Conservation (phyloP, 192 early-diverging fungal genomes). For the Backusella westeae region DNA sequence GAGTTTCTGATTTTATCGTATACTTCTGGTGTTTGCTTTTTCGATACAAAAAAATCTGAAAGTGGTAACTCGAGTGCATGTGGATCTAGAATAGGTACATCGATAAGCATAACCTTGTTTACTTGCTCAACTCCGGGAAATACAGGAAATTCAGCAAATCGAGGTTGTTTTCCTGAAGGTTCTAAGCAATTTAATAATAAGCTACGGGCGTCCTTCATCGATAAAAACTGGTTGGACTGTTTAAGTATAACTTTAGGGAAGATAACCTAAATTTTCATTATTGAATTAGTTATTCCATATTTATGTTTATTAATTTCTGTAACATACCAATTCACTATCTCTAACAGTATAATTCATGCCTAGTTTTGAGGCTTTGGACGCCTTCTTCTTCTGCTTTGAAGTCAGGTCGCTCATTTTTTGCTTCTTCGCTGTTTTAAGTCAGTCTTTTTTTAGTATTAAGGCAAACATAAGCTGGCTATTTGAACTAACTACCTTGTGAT, state of each 20-base stretch:
- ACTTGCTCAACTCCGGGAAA: background rate
- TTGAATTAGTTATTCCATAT: background rate
- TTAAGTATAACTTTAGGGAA: conserved; percentile 5
- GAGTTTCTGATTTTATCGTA: background rate
- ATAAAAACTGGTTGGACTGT: background rate
- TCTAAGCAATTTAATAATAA: background rate
- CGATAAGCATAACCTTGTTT: conserved; percentile 1
- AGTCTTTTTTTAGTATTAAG: background rate
- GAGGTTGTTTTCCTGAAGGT: conserved; percentile 2
- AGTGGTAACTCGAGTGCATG: background rate
- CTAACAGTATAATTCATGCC: background rate
- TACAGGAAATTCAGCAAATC: background rate
- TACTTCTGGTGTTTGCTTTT: background rate
- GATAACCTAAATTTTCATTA: background rate
- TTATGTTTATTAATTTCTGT: background rate
- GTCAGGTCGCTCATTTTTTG: conserved; percentile 1
- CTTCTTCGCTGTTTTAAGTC: background rate
- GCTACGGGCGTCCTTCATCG: conserved; percentile 9
- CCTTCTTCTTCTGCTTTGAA: conserved; percentile 4
- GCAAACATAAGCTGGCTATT: background rate
- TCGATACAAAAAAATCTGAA: background rate
- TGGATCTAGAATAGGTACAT: conserved; percentile 12
- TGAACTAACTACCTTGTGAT: background rate
- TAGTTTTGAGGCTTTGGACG: background rate
- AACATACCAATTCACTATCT: background rate